These are phyloP conservation scores for Chaetomium cochliodes DNA, from an alignment of 495 filamentous ascomycete genomes.

Conservation along the genomic window DNA sequence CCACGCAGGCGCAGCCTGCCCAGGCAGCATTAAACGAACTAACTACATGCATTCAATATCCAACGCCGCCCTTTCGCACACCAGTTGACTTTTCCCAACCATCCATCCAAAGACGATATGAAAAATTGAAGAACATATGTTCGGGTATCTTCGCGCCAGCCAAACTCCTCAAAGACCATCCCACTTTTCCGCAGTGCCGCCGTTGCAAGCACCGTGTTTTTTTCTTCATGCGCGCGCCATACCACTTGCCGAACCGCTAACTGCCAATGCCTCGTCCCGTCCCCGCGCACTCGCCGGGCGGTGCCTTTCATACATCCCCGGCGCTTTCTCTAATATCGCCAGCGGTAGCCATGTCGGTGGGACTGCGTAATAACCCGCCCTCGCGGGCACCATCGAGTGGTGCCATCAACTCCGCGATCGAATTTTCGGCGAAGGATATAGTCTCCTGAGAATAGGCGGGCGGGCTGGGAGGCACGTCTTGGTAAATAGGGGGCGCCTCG, in stretches of 20 bases:
- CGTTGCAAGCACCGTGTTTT: background rate
- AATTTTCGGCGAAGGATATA: constrained; percentile 12
- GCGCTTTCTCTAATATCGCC: constrained; percentile 1
- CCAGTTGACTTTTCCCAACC: constrained; percentile 1
- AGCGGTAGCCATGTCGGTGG: background rate
- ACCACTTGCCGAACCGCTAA: too few relatives aligned
- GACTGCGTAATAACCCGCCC: background rate
- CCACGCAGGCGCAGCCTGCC: too few relatives aligned
- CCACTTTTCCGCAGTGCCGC: background rate
- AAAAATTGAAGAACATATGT: background rate
- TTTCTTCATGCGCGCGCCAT: too few relatives aligned
- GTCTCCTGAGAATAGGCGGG: constrained; percentile 62
- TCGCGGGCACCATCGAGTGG: constrained; percentile 26
- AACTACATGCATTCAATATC: background rate
- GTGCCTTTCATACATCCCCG: constrained; percentile 28
- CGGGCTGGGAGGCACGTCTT: constrained; percentile 86
- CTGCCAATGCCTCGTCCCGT: too few relatives aligned
- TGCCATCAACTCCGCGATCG: constrained; percentile 32
- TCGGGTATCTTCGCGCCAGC: constrained; percentile 19
- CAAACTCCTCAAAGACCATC: constrained; percentile 2
- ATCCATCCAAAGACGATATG: background rate
- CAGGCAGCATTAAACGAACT: background rate
- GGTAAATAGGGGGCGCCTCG: constrained; percentile 90
- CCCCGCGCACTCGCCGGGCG: background rate
- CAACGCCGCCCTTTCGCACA: background rate